phyloP scores from a whole-genome alignment of 306 rosid genomes.

The Mimosa pudica region DNA sequence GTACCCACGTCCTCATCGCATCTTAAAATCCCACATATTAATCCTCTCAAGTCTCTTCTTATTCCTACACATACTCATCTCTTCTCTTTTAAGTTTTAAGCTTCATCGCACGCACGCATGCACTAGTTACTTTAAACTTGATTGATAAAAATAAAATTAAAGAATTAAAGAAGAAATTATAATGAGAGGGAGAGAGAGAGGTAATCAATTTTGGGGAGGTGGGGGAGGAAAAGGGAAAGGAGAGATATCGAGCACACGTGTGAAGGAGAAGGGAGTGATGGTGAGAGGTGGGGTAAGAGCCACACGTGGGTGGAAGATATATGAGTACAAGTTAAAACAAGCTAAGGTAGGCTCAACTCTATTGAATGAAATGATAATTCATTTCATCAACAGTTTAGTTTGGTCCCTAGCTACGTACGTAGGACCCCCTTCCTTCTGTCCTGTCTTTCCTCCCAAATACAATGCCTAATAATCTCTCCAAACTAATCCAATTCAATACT shows the following conservation, averaged over 20 bases:
- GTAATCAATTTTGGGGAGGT: not conserved
- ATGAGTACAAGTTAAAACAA: not conserved
- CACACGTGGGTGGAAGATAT: conserved; percentile 51
- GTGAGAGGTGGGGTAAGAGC: conserved; percentile 51
- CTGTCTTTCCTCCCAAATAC: too few relatives aligned
- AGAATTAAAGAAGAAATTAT: not conserved
- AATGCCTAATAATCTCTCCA: not conserved
- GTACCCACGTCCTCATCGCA: too few relatives aligned
- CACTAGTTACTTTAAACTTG: too few relatives aligned
- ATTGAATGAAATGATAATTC: not conserved
- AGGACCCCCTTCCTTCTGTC: too few relatives aligned
- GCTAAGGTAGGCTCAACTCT: not conserved
- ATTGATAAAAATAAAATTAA: too few relatives aligned
- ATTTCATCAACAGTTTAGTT: not conserved
- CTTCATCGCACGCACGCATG: not conserved
- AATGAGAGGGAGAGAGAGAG: not conserved
- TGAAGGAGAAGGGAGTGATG: conserved; percentile 42
- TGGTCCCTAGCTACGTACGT: not conserved
- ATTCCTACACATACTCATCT: not conserved
- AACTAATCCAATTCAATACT: not conserved
- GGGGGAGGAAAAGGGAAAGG: not conserved
- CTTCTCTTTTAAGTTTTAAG: not conserved
- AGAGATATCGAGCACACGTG: conserved; percentile 45
- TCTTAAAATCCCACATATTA: too few relatives aligned
- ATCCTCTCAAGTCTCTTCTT: not conserved